Percentiles rank a stretch among this genome's conserved stretches.
Conservation (phyloP, 768 basidiomycete genomes). For the Exsudoporus frostii region DNA sequence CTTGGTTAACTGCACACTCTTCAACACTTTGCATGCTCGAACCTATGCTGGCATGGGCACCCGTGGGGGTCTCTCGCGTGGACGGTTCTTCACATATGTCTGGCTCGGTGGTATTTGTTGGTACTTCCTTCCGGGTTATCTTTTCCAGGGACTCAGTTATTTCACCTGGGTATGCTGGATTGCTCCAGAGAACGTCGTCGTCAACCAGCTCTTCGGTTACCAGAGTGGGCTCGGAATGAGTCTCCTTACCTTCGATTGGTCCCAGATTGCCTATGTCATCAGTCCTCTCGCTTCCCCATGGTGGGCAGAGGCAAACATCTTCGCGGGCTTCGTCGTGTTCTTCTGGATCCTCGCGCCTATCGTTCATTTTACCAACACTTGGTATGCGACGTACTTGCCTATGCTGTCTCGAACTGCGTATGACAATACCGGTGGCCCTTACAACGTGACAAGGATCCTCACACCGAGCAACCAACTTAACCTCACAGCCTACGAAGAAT, state of each 20-base stretch:
- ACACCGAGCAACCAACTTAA: constrained; percentile 32
- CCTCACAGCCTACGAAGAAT: constrained; percentile 32
- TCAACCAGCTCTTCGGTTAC: constrained; percentile 79
- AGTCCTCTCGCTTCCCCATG: constrained; percentile 35
- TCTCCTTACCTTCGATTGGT: constrained; percentile 79
- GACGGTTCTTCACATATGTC: constrained; percentile 48
- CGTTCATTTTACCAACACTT: constrained; percentile 36
- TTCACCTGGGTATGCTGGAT: constrained; percentile 69
- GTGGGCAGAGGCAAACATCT: constrained; percentile 41
- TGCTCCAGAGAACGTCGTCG: constrained; percentile 59
- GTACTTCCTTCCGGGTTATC: constrained; percentile 72
- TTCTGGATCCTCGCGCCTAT: constrained; percentile 32
- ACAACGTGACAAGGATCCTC: constrained; percentile 40
- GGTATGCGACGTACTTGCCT: constrained; percentile 38
- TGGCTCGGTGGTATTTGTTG: constrained; percentile 39
- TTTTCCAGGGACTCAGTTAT: constrained; percentile 64
- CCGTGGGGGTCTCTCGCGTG: constrained; percentile 48
- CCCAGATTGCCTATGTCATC: constrained; percentile 62
- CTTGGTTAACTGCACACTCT: constrained; percentile 67
- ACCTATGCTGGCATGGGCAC: constrained; percentile 41
- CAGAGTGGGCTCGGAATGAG: constrained; percentile 60
- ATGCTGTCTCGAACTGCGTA: constrained; percentile 41
- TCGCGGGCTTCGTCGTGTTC: constrained; percentile 35
- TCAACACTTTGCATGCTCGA: constrained; percentile 72
- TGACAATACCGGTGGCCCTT: constrained; percentile 40